Evolutionary conservation across 2,329 filamentous ascomycete genomes (phyloP).

Genomic region (Aotearoamyces nothofagi): DNA sequence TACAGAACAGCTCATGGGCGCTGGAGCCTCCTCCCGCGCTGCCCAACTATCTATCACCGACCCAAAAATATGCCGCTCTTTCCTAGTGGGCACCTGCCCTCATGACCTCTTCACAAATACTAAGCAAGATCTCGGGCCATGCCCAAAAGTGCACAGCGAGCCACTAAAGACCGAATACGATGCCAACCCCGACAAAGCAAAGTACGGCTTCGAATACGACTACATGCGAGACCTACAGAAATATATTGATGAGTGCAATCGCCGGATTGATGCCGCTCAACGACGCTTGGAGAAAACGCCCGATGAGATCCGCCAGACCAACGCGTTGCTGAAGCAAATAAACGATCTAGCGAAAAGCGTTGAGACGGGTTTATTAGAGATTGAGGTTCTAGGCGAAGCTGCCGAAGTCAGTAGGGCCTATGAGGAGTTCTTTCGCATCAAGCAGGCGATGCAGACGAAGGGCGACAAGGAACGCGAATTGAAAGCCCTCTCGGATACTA

Average conservation of each 20-base stretch:
- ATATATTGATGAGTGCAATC: conserved; percentile 94
- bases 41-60: conserved; percentile 80
- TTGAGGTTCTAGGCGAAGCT: conserved; percentile 70
- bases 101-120: conserved; percentile 99
- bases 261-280: conserved; percentile 82
- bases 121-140: conserved; percentile 88
- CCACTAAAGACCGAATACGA: conserved; percentile 83
- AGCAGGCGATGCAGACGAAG: conserved; percentile 67
- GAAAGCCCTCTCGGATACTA: conserved; percentile 81
- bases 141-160: conserved; percentile 78
- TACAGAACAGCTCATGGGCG: conserved; percentile 81
- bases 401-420: conserved; percentile 69
- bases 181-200: conserved; percentile 51
- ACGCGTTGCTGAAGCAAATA: conserved; percentile 76
- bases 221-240: conserved; percentile 93
- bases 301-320: conserved; percentile 93
- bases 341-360: conserved; percentile 66
- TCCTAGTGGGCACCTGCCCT: conserved; percentile 83
- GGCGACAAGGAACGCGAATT: conserved; percentile 75
- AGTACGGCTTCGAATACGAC: conserved; percentile 88
- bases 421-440: conserved; percentile 77
- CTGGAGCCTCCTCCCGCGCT: conserved; percentile 55
- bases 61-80: conserved; percentile 87
- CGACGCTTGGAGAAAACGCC: conserved; percentile 89
- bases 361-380: conserved; percentile 69